These are phyloP conservation scores for Saprolegnia parasitica DNA, from an alignment of 352 stramenopile species.

Conservation along the genomic window DNA sequence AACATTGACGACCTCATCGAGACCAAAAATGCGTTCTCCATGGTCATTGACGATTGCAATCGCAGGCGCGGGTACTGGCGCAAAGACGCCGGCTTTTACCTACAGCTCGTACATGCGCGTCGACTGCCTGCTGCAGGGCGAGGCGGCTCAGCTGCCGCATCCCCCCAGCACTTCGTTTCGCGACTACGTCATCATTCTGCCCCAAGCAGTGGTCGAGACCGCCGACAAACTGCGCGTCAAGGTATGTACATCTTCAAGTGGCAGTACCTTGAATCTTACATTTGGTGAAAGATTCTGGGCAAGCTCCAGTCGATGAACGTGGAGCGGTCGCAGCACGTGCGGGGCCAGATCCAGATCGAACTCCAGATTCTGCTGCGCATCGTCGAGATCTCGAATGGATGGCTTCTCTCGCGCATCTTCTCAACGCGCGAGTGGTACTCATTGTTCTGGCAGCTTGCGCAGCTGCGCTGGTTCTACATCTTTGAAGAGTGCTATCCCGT, in stretches of 20 bases:
- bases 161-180: background rate
- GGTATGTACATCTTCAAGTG: background rate
- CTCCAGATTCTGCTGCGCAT: conserved; percentile 24
- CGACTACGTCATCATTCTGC: conserved; percentile 44
- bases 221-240: conserved; percentile 44
- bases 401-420: background rate
- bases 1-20: background rate
- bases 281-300: conserved; percentile 35
- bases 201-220: conserved; percentile 43
- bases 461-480: conserved; percentile 28
- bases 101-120: conserved; percentile 4
- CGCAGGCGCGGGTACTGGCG: background rate
- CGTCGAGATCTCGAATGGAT: background rate
- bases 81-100: background rate
- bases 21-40: background rate
- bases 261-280: background rate
- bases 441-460: background rate
- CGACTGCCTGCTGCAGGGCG: conserved; percentile 8
- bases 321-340: conserved; percentile 33
- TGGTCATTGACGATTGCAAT: background rate
- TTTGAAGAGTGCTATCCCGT: conserved; percentile 45
- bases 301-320: conserved; percentile 47
- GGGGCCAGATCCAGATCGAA: conserved; percentile 38
- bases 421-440: background rate
- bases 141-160: too few relatives aligned